These are phyloP conservation scores for Seminavis robusta DNA, from an alignment of 108 stramenopile genomes.

Conservation along the genomic window DNA sequence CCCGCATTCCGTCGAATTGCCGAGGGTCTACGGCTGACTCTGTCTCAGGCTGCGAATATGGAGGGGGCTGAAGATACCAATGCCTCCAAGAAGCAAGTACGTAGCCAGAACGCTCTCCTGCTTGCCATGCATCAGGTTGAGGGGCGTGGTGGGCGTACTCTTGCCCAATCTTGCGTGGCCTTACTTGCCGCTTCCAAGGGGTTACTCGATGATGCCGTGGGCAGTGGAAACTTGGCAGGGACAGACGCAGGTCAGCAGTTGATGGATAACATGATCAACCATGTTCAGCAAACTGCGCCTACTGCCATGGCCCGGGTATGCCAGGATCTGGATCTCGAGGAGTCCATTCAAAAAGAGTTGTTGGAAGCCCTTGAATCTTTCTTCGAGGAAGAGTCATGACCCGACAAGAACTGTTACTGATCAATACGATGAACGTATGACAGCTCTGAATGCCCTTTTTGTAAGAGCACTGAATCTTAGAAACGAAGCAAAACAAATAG, in stretches of 20 bases:
- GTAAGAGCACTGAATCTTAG: no score
- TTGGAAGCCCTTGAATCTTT: no score
- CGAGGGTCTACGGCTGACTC: slow-evolving; percentile 74
- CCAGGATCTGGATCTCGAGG: no score
- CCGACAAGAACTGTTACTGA: no score
- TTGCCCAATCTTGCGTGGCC: slow-evolving; percentile 66
- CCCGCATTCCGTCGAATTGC: slow-evolving; percentile 76
- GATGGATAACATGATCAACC: slow-evolving; percentile 43
- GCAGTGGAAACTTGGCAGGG: slow-evolving; percentile 51
- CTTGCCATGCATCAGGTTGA: slow-evolving; percentile 84
- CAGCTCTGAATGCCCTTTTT: no score
- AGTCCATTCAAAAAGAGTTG: no score
- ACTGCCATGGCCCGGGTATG: no score
- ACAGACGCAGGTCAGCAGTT: slow-evolving; percentile 46
- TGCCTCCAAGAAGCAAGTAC: slow-evolving; percentile 52
- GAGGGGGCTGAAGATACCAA: slow-evolving; percentile 39
- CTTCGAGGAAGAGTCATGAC: no score
- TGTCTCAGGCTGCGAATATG: slow-evolving; percentile 74
- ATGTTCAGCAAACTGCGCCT: no score
- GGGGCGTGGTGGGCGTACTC: slow-evolving; percentile 29
- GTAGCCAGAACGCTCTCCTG: slow-evolving; percentile 54
- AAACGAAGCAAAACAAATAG: no score
- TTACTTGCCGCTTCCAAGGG: slow-evolving; percentile 77
- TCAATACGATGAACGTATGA: no score
- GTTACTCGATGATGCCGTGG: slow-evolving; percentile 53